Conservation (phyloP, 2,329 filamentous ascomycete species). For the Mycosphaerelloides madeirae region DNA sequence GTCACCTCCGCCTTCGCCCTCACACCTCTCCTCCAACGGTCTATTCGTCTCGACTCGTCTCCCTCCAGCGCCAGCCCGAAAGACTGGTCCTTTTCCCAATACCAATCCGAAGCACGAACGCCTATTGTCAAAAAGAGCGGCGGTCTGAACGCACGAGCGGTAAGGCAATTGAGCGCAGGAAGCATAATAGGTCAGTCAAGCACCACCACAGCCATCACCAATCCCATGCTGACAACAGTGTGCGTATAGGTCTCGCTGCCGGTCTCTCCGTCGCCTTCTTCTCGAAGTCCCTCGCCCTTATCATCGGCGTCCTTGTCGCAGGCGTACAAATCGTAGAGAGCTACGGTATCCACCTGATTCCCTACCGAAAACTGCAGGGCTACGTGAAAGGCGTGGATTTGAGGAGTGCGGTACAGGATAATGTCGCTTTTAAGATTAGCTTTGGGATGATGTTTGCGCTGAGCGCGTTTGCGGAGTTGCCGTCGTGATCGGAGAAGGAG, state of each 20-base stretch:
- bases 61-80: conserved; percentile 28
- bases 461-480: conserved; percentile 58
- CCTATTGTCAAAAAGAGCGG: conserved; percentile 37
- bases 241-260: conserved; percentile 51
- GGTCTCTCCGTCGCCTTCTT: conserved; percentile 66
- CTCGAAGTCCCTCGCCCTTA: conserved; percentile 63
- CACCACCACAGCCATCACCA: background rate
- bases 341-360: conserved; percentile 49
- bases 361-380: conserved; percentile 46
- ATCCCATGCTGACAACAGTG: background rate
- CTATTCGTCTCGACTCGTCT: conserved; percentile 36
- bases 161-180: conserved; percentile 44
- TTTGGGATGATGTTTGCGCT: conserved; percentile 71
- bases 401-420: conserved; percentile 50
- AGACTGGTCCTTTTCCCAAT: conserved; percentile 37
- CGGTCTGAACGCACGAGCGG: conserved; percentile 37
- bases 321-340: conserved; percentile 54
- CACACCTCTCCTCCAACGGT: conserved; percentile 24
- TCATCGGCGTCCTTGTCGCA: conserved; percentile 62
- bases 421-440: conserved; percentile 61
- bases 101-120: conserved; percentile 36
- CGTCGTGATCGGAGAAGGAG: no score
- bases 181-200: conserved; percentile 40
- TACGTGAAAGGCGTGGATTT: conserved; percentile 50
- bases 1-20: conserved; percentile 23